These are phyloP conservation scores for Arctium minus DNA, from an alignment of 129 eudicot genomes.

Conservation along the genomic window DNA sequence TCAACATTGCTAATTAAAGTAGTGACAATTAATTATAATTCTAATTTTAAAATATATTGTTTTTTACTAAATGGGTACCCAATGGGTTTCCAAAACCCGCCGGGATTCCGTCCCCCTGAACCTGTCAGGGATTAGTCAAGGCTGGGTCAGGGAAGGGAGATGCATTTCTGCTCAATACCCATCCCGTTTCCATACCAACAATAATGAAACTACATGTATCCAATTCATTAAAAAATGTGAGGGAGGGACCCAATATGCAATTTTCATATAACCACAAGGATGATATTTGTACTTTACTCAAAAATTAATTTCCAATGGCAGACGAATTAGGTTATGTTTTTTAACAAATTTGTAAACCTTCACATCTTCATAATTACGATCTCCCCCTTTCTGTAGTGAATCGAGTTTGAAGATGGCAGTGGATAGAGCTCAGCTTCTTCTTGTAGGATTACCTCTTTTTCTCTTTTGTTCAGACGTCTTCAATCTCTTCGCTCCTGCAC, in stretches of 20 bases:
- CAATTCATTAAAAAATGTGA: too few relatives aligned
- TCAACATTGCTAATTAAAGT: too few relatives aligned
- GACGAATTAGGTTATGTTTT: not conserved
- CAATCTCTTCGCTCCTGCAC: slow-evolving; percentile 70
- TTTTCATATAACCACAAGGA: not conserved
- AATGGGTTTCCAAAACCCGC: too few relatives aligned
- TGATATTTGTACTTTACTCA: not conserved
- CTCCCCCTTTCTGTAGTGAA: not conserved
- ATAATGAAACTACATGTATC: not conserved
- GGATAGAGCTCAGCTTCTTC: slow-evolving; percentile 59
- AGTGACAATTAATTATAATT: too few relatives aligned
- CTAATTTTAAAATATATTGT: too few relatives aligned
- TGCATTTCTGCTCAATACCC: too few relatives aligned
- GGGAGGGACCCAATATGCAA: not conserved
- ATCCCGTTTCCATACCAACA: not conserved
- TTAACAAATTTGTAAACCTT: too few relatives aligned
- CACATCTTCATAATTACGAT: not conserved
- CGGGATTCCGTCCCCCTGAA: too few relatives aligned
- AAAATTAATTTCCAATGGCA: not conserved
- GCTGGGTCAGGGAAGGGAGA: too few relatives aligned
- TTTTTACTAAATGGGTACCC: too few relatives aligned
- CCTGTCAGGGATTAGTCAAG: too few relatives aligned
- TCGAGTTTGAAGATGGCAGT: slow-evolving; percentile 16
- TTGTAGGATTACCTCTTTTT: slow-evolving; percentile 73
- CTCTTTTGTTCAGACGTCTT: slow-evolving; percentile 64